Conservation (phyloP, 192 early-diverging fungal species). For the Backusella psychrophila region DNA sequence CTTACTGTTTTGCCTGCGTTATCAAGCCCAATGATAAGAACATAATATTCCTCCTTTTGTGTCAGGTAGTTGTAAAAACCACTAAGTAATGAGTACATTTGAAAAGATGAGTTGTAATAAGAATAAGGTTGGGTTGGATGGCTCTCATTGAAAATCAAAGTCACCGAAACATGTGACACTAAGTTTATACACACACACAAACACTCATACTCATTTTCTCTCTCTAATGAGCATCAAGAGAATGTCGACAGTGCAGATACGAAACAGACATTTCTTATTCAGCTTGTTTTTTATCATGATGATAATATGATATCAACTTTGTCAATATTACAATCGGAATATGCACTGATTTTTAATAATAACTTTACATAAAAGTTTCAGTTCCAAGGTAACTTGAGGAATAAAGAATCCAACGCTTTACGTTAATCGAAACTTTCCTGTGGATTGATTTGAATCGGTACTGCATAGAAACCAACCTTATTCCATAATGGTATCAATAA, state of each 20-base stretch:
- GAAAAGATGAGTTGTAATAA: neutral
- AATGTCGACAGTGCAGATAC: neutral
- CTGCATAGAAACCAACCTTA: neutral
- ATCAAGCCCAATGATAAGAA: conserved; percentile 95
- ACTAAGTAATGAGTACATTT: conserved; percentile 90
- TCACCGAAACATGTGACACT: neutral
- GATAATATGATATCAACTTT: no score
- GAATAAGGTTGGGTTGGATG: neutral
- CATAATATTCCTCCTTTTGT: conserved; percentile 87
- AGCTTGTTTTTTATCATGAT: no score
- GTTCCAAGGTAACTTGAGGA: neutral
- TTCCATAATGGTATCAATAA: neutral
- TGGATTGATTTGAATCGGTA: neutral
- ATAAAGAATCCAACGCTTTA: neutral
- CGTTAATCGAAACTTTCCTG: neutral
- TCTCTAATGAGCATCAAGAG: neutral
- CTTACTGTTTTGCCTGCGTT: conserved; percentile 89
- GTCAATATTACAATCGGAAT: no score
- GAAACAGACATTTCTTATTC: no score
- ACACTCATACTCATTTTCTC: no score
- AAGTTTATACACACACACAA: no score
- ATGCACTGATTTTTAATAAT: no score
- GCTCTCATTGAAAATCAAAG: neutral
- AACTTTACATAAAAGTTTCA: no score
- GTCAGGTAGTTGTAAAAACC: conserved; percentile 90